Percentiles rank a stretch among this genome's conserved stretches.
phyloP scores from a whole-genome alignment of 345 rosid genomes.

The Lagerstroemia speciosa region DNA sequence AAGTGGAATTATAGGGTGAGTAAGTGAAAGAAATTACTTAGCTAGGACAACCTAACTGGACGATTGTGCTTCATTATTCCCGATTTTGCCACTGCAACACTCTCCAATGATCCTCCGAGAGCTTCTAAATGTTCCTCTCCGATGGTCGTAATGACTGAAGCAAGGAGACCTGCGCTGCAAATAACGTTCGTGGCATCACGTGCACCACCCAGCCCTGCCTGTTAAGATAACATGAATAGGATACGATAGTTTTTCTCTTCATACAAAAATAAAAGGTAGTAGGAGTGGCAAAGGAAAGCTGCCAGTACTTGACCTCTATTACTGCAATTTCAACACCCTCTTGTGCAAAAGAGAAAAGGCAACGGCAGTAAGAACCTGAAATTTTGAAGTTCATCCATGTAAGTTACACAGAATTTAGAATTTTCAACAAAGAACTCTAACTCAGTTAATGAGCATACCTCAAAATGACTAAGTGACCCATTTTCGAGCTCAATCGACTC shows the following conservation, averaged over 20 bases:
- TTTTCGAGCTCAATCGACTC: slow-evolving; percentile 48
- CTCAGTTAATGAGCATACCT: slow-evolving; percentile 28
- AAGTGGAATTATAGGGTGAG: not conserved
- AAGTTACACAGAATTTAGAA: not conserved
- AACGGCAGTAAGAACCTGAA: slow-evolving; percentile 76
- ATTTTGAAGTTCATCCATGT: not conserved
- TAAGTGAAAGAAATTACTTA: not conserved
- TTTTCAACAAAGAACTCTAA: not conserved
- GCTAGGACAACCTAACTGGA: slow-evolving; percentile 73
- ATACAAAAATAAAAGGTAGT: not conserved
- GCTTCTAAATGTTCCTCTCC: slow-evolving; percentile 82
- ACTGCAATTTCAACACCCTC: slow-evolving; percentile 72
- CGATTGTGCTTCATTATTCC: slow-evolving; percentile 66
- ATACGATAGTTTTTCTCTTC: not conserved
- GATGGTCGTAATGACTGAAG: slow-evolving; percentile 69
- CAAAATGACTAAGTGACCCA: slow-evolving; percentile 78
- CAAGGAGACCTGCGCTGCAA: slow-evolving; percentile 48
- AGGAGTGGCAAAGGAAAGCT: not conserved
- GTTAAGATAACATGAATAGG: not conserved
- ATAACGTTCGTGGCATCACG: slow-evolving; percentile 84
- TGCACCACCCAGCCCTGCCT: slow-evolving; percentile 93
- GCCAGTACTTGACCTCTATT: slow-evolving; percentile 53
- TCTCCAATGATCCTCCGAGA: slow-evolving; percentile 81
- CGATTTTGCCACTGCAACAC: slow-evolving; percentile 75
- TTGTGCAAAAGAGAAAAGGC: slow-evolving; percentile 67